Evolutionary conservation across 2,329 filamentous ascomycete genomes (phyloP).

Genomic region (Tolypocladium inflatum): DNA sequence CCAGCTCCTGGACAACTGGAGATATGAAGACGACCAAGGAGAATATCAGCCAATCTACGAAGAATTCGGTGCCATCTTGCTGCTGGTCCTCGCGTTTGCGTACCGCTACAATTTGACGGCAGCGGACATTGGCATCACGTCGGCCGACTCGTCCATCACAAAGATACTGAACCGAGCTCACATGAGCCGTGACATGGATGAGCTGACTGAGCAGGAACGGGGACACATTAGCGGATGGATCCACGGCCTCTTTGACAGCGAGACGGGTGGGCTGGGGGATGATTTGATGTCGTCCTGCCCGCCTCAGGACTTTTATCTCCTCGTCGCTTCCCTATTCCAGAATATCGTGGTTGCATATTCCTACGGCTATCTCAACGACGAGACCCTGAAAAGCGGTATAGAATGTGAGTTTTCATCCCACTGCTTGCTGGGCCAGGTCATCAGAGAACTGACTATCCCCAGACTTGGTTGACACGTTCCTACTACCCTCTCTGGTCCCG

Average conservation of each 20-base stretch:
- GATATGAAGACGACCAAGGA: slow-evolving; percentile 72
- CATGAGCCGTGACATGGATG: slow-evolving; percentile 44
- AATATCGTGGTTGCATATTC: slow-evolving; percentile 64
- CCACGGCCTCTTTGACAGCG: slow-evolving; percentile 64
- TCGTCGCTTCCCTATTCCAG: slow-evolving; percentile 68
- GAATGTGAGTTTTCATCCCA: slow-evolving; percentile 50
- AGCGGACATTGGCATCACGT: slow-evolving; percentile 52
- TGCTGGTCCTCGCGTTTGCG: slow-evolving; percentile 65
- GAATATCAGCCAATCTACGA: slow-evolving; percentile 83
- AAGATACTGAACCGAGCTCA: slow-evolving; percentile 54
- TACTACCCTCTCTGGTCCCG: slow-evolving; percentile 68
- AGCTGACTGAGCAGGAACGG: slow-evolving; percentile 55
- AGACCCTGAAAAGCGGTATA: slow-evolving; percentile 63
- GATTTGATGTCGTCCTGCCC: slow-evolving; percentile 75
- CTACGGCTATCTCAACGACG: slow-evolving; percentile 55
- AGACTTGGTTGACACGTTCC: slow-evolving; percentile 71
- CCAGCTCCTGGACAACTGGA: slow-evolving; percentile 67
- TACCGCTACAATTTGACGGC: slow-evolving; percentile 61
- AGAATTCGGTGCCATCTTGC: slow-evolving; percentile 69
- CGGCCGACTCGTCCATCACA: slow-evolving; percentile 56
- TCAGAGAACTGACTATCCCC: neutral
- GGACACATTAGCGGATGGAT: slow-evolving; percentile 66
- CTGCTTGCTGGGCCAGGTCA: neutral
- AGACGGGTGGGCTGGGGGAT: slow-evolving; percentile 64
- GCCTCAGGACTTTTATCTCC: slow-evolving; percentile 72